Conservation (phyloP, 2,329 filamentous ascomycete species). For the Arthrobotrys sinensis region DNA sequence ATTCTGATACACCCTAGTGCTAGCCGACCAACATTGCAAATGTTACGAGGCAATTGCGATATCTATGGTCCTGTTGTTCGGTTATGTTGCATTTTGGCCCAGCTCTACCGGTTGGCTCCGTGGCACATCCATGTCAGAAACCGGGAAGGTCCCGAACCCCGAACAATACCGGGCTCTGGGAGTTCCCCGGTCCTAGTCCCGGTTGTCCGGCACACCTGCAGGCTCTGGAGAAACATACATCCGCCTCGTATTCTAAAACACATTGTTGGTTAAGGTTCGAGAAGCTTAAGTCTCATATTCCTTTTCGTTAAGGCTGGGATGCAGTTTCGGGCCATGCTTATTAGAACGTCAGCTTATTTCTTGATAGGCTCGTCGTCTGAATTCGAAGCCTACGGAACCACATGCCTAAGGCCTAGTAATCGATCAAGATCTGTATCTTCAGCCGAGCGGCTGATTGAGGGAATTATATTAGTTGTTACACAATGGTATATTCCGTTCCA, state of each 20-base stretch:
- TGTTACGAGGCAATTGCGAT: conserved; percentile 21
- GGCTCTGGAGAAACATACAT: conserved; percentile 6
- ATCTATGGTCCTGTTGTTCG: conserved; percentile 4
- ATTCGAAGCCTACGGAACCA: conserved; percentile 1
- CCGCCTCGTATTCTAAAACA: conserved; percentile 22
- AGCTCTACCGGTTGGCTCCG: not conserved
- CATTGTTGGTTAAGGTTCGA: conserved; percentile 1
- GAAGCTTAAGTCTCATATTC: not conserved
- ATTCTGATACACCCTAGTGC: conserved; percentile 17
- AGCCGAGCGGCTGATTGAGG: conserved; percentile 27
- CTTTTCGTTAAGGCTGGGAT: conserved; percentile 25
- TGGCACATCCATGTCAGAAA: not conserved
- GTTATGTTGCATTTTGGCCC: conserved; percentile 30
- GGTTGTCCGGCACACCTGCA: not conserved
- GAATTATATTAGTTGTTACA: conserved; percentile 28
- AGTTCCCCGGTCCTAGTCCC: too few species aligned
- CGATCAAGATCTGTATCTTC: conserved; percentile 11
- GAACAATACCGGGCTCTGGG: not conserved
- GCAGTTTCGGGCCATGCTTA: not conserved
- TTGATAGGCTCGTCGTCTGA: not conserved
- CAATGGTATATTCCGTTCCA: conserved; percentile 4
- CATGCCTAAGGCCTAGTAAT: conserved; percentile 6
- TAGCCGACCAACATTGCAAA: conserved; percentile 2
- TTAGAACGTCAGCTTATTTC: conserved; percentile 30
- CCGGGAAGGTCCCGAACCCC: not conserved